Percentiles rank a stretch among this genome's conserved stretches.
Evolutionary conservation across 768 basidiomycete species (phyloP).

Genomic region (Melanogaster broomeanus): DNA sequence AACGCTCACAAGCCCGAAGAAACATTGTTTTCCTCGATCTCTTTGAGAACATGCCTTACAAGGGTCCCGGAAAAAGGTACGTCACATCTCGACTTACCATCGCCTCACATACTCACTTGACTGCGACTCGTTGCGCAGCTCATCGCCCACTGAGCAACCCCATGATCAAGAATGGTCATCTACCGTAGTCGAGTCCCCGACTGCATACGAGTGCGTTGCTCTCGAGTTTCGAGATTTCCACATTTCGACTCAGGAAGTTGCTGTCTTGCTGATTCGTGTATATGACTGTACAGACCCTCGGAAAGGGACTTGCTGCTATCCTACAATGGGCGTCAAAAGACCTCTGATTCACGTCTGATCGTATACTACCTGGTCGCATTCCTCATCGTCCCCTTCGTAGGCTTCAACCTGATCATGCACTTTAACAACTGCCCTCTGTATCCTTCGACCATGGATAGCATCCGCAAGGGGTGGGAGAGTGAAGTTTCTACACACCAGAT

Average conservation of each 20-base stretch:
- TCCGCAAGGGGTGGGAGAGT: slow-evolving; percentile 12
- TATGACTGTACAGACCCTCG: not conserved
- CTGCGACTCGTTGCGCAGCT: not conserved
- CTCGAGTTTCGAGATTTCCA: too few species aligned
- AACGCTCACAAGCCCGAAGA: not conserved
- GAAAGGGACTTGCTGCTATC: not conserved
- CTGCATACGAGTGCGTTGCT: not conserved
- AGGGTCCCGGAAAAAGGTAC: not conserved
- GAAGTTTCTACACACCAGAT: not conserved
- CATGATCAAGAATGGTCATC: not conserved
- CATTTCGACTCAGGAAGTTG: not conserved
- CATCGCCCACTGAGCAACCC: not conserved
- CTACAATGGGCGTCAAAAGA: not conserved
- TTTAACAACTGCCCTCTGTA: slow-evolving; percentile 10
- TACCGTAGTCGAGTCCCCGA: not conserved
- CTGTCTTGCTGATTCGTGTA: not conserved
- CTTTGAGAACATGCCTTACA: not conserved
- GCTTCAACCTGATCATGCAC: slow-evolving; percentile 4
- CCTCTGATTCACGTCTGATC: not conserved
- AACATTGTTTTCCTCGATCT: not conserved
- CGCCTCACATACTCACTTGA: not conserved
- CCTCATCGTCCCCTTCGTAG: not conserved
- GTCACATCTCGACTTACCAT: not conserved
- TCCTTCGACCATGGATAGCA: slow-evolving; percentile 4
- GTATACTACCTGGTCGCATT: not conserved